phyloP scores from a whole-genome alignment of 1,284 basidiomycete species.

The Cerioporus squamosus region DNA sequence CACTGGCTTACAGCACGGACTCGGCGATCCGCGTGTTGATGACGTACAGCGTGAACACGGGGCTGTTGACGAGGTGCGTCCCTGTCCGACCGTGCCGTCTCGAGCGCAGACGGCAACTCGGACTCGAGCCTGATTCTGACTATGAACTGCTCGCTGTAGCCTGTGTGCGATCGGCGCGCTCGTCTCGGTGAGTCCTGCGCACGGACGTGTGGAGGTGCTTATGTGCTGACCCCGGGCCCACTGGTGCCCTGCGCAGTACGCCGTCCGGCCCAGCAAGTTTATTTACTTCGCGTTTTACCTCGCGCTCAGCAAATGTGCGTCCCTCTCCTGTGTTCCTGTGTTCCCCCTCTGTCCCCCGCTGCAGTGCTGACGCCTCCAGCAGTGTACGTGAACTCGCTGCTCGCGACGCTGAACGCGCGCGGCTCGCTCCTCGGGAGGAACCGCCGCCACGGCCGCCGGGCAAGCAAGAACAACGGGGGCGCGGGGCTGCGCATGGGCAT shows the following conservation, averaged over 20 bases:
- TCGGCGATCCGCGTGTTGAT: constrained; percentile 12
- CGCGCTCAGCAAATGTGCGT: constrained; percentile 15
- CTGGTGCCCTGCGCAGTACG: constrained; percentile 6
- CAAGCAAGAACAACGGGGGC: too few species aligned
- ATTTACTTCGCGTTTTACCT: constrained; percentile 18
- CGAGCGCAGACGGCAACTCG: not conserved
- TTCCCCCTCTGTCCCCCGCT: not conserved
- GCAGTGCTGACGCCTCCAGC: not conserved
- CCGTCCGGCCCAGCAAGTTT: constrained; percentile 5
- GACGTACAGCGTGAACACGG: constrained; percentile 21
- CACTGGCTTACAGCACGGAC: constrained; percentile 5
- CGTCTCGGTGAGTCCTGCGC: not conserved
- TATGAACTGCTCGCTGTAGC: not conserved
- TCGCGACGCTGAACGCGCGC: constrained; percentile 6
- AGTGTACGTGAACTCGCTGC: constrained; percentile 8
- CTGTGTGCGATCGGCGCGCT: constrained; percentile 8
- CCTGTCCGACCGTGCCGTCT: not conserved
- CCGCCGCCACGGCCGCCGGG: not conserved
- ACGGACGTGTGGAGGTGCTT: not conserved
- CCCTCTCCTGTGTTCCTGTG: not conserved
- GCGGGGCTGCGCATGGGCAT: too few species aligned
- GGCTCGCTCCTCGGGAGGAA: constrained; percentile 1
- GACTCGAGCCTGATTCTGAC: too few species aligned
- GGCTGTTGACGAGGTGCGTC: constrained; percentile 18
- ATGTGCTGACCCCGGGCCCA: not conserved